These are phyloP conservation scores for Fusarium globosum DNA, from an alignment of 2,329 filamentous ascomycete genomes.

Conservation along the genomic window DNA sequence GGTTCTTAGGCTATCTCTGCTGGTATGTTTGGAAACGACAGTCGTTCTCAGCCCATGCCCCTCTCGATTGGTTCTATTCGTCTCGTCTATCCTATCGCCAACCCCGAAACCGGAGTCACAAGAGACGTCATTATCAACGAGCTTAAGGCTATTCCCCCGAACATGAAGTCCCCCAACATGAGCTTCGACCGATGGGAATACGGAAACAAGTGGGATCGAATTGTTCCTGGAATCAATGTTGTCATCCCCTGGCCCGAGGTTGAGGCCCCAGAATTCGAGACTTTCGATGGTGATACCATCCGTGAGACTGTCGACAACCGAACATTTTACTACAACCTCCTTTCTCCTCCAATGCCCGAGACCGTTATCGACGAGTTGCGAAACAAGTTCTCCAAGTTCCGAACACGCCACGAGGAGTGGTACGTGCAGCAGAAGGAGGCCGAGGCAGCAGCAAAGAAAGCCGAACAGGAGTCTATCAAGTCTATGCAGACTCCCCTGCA, in stretches of 20 bases:
- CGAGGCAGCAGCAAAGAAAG: constrained; percentile 62
- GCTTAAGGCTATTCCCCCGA: constrained; percentile 65
- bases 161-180: constrained; percentile 59
- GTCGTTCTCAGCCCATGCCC: constrained; percentile 52
- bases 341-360: constrained; percentile 80
- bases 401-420: constrained; percentile 81
- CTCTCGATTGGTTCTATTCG: constrained; percentile 79
- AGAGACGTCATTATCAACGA: constrained; percentile 83
- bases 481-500: constrained; percentile 67
- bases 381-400: constrained; percentile 83
- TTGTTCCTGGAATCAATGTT: constrained; percentile 77
- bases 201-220: constrained; percentile 60
- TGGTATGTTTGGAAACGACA: constrained; percentile 48
- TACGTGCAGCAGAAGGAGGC: constrained; percentile 74
- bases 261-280: constrained; percentile 60
- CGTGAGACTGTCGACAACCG: constrained; percentile 79
- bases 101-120: constrained; percentile 71
- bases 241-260: constrained; percentile 80
- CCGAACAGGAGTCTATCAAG: constrained; percentile 44
- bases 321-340: constrained; percentile 82
- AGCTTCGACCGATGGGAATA: constrained; percentile 54
- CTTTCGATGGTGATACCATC: constrained; percentile 75
- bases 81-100: constrained; percentile 80
- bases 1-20: constrained; percentile 42
- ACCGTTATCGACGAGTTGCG: constrained; percentile 87